Evolutionary conservation across 345 rosid genomes (phyloP).

Genomic region (Eucalyptus erythrocorys): DNA sequence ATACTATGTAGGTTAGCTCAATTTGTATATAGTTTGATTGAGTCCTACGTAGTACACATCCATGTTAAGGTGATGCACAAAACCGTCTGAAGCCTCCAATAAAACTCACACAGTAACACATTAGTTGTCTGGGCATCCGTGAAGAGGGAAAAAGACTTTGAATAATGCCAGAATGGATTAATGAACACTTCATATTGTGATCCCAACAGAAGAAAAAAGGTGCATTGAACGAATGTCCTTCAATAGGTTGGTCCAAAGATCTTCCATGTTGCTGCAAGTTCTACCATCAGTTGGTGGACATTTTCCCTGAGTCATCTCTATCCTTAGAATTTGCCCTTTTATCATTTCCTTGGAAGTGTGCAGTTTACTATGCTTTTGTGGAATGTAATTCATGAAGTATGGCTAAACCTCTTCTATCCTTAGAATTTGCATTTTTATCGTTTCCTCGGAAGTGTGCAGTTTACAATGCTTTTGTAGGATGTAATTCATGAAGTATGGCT

Average conservation of each 20-base stretch:
- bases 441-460: background rate
- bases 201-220: background rate
- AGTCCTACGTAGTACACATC: background rate
- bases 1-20: background rate
- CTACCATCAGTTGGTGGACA: background rate
- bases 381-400: background rate
- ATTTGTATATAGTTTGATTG: background rate
- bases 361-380: background rate
- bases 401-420: background rate
- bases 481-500: background rate
- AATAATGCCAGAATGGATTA: background rate
- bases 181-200: background rate
- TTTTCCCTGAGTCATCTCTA: background rate
- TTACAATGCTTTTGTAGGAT: background rate
- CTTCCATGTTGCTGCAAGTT: background rate
- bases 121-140: background rate
- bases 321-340: background rate
- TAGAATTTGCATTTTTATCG: background rate
- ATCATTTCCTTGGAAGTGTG: background rate
- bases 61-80: background rate
- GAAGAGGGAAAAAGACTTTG: background rate
- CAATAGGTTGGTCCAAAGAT: background rate
- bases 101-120: background rate
- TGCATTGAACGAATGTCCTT: accelerated
- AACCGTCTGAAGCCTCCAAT: background rate